A percentile compares a stretch with the other conserved stretches of the same genome.
Evolutionary conservation across 768 basidiomycete species (phyloP).

Genomic region (Lentinula edodes): DNA sequence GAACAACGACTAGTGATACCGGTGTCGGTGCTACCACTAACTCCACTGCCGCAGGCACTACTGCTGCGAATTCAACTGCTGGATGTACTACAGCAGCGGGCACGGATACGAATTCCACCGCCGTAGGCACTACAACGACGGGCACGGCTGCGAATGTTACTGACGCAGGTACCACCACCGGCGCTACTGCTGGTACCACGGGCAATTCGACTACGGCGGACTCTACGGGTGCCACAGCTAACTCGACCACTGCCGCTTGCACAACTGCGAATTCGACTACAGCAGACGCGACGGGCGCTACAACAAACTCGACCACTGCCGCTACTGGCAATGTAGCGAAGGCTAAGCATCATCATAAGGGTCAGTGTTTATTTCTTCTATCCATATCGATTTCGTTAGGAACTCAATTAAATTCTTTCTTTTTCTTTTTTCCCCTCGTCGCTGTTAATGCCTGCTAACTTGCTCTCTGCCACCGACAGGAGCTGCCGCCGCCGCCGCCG

Average conservation of each 20-base stretch:
- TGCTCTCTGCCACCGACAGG: not conserved
- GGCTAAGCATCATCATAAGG: not conserved
- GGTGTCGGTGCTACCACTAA: not conserved
- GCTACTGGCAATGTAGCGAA: not conserved
- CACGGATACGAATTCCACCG: not conserved
- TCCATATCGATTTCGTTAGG: not conserved
- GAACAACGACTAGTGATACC: no score
- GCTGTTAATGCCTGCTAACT: no score
- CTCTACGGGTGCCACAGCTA: not conserved
- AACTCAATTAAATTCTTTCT: not conserved
- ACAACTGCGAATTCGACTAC: not conserved
- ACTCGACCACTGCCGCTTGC: not conserved
- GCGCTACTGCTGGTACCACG: not conserved
- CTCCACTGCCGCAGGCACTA: not conserved
- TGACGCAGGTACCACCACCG: constrained; percentile 14
- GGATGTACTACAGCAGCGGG: constrained; percentile 9
- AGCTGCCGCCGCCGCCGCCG: not conserved
- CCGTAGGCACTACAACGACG: not conserved
- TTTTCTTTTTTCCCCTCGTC: not conserved
- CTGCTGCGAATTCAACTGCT: constrained; percentile 4
- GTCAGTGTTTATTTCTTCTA: not conserved
- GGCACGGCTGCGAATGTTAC: constrained; percentile 14
- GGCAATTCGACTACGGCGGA: not conserved
- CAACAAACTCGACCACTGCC: not conserved
- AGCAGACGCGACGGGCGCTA: not conserved